phyloP scores from a whole-genome alignment of 2,329 filamentous ascomycete species.

The Camillea tinctor region DNA sequence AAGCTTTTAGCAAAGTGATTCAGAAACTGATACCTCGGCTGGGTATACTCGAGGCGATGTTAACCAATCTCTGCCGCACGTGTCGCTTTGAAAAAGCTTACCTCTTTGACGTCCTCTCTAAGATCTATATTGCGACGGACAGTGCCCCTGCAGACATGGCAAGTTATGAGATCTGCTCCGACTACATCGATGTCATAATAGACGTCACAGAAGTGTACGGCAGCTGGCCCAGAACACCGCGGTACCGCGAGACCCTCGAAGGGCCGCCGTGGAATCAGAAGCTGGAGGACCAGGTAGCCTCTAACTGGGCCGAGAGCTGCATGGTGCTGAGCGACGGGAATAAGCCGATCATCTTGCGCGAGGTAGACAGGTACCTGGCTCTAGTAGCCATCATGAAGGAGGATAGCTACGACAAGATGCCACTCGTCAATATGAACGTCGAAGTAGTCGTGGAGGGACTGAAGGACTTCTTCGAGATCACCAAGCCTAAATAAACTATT shows the following conservation, averaged over 20 bases:
- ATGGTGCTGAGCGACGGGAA: conserved; percentile 65
- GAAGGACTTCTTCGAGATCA: conserved; percentile 75
- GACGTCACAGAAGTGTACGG: conserved; percentile 96
- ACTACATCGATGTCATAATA: conserved; percentile 98
- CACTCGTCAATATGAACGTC: conserved; percentile 83
- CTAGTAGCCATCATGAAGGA: conserved; percentile 86
- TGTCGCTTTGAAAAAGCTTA: conserved; percentile 98
- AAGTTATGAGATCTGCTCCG: conserved; percentile 96
- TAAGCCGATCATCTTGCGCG: conserved; percentile 65
- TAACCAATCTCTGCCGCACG: conserved; percentile 89
- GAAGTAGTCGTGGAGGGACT: conserved; percentile 77
- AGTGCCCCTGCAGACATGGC: conserved; percentile 90
- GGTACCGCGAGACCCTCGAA: conserved; percentile 56
- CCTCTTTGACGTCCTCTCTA: conserved; percentile 94
- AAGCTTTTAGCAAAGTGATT: conserved; percentile 97
- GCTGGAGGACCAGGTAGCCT: conserved; percentile 65
- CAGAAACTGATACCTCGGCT: conserved; percentile 95
- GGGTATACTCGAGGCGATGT: conserved; percentile 86
- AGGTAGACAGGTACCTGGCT: conserved; percentile 73
- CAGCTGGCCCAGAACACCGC: conserved; percentile 60
- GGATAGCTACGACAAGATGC: conserved; percentile 79
- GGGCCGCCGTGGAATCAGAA: conserved; percentile 60
- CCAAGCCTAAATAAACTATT: conserved; percentile 47
- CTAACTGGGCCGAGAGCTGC: conserved; percentile 64
- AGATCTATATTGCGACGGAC: conserved; percentile 98